These are phyloP conservation scores for Ensete ventricosum DNA, from an alignment of 176 grass and related monocot species.

Conservation along the genomic window DNA sequence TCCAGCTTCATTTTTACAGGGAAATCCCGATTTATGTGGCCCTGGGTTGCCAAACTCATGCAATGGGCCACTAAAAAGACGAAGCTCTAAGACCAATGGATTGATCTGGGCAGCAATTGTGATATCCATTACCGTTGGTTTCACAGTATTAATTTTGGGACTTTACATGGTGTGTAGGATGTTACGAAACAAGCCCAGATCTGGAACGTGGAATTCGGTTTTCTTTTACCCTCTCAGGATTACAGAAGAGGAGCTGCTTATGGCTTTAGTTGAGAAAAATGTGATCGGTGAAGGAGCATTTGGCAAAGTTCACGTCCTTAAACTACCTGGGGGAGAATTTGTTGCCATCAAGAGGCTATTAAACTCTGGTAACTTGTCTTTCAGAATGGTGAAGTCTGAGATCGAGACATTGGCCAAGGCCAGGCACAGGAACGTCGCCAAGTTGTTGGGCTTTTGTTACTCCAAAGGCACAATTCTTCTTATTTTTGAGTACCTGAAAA, in stretches of 20 bases:
- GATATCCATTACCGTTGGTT: slow-evolving; percentile 22
- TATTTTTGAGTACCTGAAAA: slow-evolving; percentile 43
- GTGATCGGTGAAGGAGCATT: slow-evolving; percentile 46
- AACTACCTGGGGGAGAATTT: slow-evolving; percentile 32
- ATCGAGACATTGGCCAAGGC: slow-evolving; percentile 51
- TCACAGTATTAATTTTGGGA: slow-evolving; percentile 30
- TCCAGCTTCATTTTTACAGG: slow-evolving; percentile 56
- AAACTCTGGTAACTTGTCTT: slow-evolving; percentile 31
- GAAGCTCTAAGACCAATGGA: neutral
- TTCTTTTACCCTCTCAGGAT: slow-evolving; percentile 54
- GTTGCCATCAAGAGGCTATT: slow-evolving; percentile 43
- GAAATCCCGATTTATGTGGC: slow-evolving; percentile 55
- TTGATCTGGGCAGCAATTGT: slow-evolving; percentile 32
- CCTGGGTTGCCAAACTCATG: slow-evolving; percentile 41
- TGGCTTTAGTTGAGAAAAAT: slow-evolving; percentile 37
- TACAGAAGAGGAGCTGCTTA: slow-evolving; percentile 44
- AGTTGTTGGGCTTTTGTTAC: slow-evolving; percentile 58
- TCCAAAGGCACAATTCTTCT: slow-evolving; percentile 30
- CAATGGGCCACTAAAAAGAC: neutral
- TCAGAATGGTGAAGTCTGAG: slow-evolving; percentile 45
- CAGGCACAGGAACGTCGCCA: slow-evolving; percentile 57
- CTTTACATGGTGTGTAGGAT: slow-evolving; percentile 24
- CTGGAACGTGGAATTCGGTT: slow-evolving; percentile 33
- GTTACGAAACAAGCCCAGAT: neutral
- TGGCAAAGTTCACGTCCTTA: slow-evolving; percentile 37